Evolutionary conservation across 345 rosid genomes (phyloP).

Genomic region (Toxicodendron radicans): DNA sequence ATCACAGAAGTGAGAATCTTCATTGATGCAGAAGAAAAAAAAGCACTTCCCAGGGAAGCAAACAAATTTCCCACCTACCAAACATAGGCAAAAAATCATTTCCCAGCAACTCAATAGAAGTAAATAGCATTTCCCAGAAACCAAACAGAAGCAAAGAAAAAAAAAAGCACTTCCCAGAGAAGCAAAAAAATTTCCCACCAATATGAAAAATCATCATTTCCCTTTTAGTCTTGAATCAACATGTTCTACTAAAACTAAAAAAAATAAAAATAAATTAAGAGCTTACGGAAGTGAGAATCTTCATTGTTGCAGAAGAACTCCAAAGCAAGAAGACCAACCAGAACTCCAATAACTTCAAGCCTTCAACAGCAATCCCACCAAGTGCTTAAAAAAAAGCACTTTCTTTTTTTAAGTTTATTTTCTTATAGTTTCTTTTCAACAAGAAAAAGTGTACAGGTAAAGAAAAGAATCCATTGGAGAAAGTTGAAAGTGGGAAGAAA

Average conservation of each 20-base stretch:
- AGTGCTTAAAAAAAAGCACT: constrained; percentile 1
- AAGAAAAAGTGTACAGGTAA: constrained; percentile 27
- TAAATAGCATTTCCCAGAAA: not conserved
- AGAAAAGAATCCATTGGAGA: constrained; percentile 28
- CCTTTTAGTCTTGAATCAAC: too few species aligned
- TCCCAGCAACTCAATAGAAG: not conserved
- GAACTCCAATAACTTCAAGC: not conserved
- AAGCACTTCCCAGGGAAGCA: too few species aligned
- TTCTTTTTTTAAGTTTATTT: not conserved
- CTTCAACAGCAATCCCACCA: not conserved
- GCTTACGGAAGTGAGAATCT: constrained; percentile 37
- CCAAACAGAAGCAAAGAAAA: not conserved
- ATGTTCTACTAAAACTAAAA: not conserved
- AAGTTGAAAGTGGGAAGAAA: constrained; percentile 8
- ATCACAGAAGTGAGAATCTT: constrained; percentile 40
- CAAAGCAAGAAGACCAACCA: constrained; percentile 1
- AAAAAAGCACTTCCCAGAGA: not conserved
- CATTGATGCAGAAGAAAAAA: constrained; percentile 26
- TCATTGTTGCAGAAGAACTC: constrained; percentile 31
- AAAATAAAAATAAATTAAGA: not conserved
- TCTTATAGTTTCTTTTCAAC: not conserved
- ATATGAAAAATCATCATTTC: not conserved
- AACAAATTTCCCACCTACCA: not conserved
- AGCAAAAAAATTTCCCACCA: not conserved
- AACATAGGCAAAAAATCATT: not conserved